A percentile compares a stretch with the other conserved stretches of the same genome.
Conservation (phyloP, 2,329 filamentous ascomycete genomes). For the Hypoxylon sp. region DNA sequence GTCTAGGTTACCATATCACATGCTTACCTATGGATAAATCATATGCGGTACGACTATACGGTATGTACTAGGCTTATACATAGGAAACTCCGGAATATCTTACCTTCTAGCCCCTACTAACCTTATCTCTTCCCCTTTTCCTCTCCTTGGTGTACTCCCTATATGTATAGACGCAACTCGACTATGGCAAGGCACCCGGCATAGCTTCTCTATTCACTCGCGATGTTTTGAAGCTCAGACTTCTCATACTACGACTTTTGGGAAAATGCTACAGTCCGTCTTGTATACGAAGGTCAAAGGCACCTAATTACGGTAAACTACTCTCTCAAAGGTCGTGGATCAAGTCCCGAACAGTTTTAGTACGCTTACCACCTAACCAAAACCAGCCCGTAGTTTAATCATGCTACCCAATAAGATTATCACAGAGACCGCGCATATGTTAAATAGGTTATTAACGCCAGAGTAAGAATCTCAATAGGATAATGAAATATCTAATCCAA, state of each 20-base stretch:
- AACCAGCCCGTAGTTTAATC: background rate
- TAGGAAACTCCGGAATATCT: no score
- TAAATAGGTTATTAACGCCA: background rate
- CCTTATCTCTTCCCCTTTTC: no score
- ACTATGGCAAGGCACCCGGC: no score
- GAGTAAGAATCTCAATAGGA: background rate
- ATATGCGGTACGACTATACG: no score
- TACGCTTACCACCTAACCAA: background rate
- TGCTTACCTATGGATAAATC: no score
- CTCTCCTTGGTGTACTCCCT: no score
- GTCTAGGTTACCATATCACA: no score
- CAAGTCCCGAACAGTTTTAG: background rate
- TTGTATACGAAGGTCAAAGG: background rate
- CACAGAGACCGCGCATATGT: background rate
- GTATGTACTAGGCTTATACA: no score
- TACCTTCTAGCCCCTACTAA: no score
- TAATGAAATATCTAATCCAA: background rate
- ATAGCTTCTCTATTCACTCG: no score
- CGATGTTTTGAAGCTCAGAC: no score
- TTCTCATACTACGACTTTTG: background rate
- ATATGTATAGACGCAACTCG: no score
- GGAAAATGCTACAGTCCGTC: background rate
- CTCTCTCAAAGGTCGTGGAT: background rate
- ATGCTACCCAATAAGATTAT: background rate
- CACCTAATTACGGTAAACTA: background rate